Base-by-base conservation (phyloP, 768 basidiomycete genomes). In the Mycena latifolia region DNA sequence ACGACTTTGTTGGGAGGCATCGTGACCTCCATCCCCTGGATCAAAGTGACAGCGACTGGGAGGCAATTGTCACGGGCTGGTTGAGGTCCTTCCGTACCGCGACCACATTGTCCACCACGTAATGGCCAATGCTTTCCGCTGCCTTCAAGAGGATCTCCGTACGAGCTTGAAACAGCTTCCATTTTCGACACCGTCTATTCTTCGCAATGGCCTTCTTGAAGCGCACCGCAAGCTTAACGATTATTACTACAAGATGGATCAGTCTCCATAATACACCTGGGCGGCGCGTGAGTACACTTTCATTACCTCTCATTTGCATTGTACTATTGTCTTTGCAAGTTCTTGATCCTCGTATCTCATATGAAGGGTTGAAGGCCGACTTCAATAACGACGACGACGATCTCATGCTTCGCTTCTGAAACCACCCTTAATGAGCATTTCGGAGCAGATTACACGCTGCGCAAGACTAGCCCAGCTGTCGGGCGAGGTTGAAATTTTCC, bases 21-120 rank as follows among this genome's bases (percentile, higher is more conserved):
- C 15, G 46, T 7, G 66, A 63, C 4, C 35, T 67, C 4, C 61
- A 28, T 7, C 14, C 50, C 12, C 51, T 24, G 15, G 53, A 55
- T 28, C 52, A 63, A 22, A 22, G 22, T 1, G 27, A 28, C 22
- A 12, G 1, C 6, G 33, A 67, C 45, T 67, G 65, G 65, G 33
- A 54, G 5, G 59, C 48, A 1, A 37, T 67, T 10, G 60, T 67
- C 18, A 18, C 50, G 18, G 41, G 15, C 6, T 67, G 65, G 65
- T 39, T 67, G 28, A 41, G 56, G 43, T 6, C 28, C 2, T 67
- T 67, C 24, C 33, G 39, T 15, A 15, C 37, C 33, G 72, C 70
- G 0, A 73, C 72, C 29, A 58, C 54, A 0, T 41, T 73, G 71
- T 73, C 71, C 1, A 61, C 67, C 24, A 73, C 71, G 20, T 60